Evolutionary conservation across 2,329 filamentous ascomycete species (phyloP).

Genomic region (Cordyceps javanica): DNA sequence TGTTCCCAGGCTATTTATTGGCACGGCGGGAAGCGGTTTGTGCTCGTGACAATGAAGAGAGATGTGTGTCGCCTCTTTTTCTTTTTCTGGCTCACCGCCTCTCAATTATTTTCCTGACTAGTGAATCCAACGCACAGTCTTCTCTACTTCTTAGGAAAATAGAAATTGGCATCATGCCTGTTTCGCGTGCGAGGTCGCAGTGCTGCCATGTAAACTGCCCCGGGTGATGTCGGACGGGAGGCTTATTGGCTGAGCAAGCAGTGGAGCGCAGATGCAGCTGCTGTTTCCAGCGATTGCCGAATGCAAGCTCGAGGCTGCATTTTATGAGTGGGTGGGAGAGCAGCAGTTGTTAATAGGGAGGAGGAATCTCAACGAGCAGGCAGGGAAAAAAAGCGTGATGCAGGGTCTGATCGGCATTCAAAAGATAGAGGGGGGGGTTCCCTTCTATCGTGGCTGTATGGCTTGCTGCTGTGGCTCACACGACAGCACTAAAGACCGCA

Average conservation of each 20-base stretch:
- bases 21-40: background rate
- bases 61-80: background rate
- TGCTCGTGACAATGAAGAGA: background rate
- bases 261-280: too few species aligned
- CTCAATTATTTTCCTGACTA: background rate
- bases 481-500: background rate
- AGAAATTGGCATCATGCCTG: background rate
- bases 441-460: background rate
- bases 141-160: too few species aligned
- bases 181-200: background rate
- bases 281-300: background rate
- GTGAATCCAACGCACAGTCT: too few species aligned
- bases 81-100: background rate
- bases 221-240: background rate
- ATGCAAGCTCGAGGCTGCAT: background rate
- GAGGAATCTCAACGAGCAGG: background rate
- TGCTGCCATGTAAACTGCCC: too few species aligned
- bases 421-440: too few species aligned
- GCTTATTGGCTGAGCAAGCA: too few species aligned
- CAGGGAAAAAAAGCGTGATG: background rate
- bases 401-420: background rate
- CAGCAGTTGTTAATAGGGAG: too few species aligned
- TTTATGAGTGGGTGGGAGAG: background rate
- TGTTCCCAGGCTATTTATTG: too few species aligned
- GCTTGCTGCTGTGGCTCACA: background rate